Evolutionary conservation across 192 early-diverging fungal species (phyloP).

Genomic region (Podila horticola): DNA sequence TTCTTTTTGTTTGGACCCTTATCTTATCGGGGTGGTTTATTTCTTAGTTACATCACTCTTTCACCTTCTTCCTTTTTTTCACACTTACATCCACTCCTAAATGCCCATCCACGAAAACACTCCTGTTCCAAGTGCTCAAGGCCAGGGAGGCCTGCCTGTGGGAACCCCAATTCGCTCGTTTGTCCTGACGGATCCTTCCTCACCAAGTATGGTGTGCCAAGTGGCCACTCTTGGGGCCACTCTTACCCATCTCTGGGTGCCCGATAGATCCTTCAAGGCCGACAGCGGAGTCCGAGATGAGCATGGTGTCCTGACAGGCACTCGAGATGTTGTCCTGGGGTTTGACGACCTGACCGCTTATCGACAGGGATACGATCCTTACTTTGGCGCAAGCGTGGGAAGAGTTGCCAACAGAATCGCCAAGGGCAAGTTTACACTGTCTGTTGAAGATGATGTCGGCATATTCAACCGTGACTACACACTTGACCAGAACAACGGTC

Average conservation of each 20-base stretch:
- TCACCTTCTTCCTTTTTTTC: not conserved
- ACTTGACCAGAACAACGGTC: conserved; percentile 75
- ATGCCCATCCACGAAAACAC: conserved; percentile 31
- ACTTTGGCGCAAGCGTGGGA: conserved; percentile 84
- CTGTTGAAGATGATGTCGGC: conserved; percentile 30
- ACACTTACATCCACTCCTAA: not conserved
- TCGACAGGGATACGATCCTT: conserved; percentile 64
- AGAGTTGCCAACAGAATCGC: conserved; percentile 81
- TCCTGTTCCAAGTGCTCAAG: conserved; percentile 18
- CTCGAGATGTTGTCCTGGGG: conserved; percentile 79
- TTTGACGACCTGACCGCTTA: conserved; percentile 69
- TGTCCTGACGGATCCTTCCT: conserved; percentile 27
- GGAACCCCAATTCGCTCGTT: conserved; percentile 43
- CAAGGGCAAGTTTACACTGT: conserved; percentile 70
- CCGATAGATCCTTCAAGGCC: conserved; percentile 49
- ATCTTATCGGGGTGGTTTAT: no score
- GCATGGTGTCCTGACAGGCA: conserved; percentile 24
- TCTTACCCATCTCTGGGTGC: conserved; percentile 72
- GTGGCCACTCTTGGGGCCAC: conserved; percentile 75
- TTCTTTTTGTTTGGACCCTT: no score
- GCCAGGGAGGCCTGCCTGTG: conserved; percentile 28
- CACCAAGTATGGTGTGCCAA: conserved; percentile 46
- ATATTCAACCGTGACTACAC: conserved; percentile 47
- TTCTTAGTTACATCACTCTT: not conserved
- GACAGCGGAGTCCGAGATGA: not conserved